These are phyloP conservation scores for Botryosphaeria dothidea DNA, from an alignment of 2,329 filamentous ascomycete species.

Conservation along the genomic window DNA sequence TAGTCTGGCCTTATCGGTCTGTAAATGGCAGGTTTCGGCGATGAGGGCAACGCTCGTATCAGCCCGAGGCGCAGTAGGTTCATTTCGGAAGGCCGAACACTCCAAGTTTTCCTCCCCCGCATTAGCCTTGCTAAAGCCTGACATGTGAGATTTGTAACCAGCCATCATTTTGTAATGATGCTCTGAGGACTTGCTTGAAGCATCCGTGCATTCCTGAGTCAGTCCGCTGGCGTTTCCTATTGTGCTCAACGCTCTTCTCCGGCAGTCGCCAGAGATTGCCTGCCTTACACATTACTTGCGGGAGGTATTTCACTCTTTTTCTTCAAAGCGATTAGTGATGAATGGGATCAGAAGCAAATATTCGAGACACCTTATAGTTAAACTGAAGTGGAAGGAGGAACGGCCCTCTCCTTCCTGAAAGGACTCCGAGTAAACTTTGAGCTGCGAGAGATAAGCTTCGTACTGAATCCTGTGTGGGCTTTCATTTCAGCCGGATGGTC, in stretches of 20 bases:
- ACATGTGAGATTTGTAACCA: not conserved
- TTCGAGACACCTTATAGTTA: too few relatives aligned
- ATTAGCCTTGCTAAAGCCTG: not conserved
- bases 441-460: too few relatives aligned
- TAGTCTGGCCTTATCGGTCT: not conserved
- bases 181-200: not conserved
- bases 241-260: not conserved
- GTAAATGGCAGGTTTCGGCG: not conserved
- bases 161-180: not conserved
- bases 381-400: too few relatives aligned
- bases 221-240: not conserved
- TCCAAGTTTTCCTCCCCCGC: not conserved
- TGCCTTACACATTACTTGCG: too few relatives aligned
- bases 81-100: not conserved
- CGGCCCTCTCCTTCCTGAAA: too few relatives aligned
- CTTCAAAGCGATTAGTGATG: too few relatives aligned
- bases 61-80: not conserved
- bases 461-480: not conserved
- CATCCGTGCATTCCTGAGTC: not conserved
- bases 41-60: not conserved
- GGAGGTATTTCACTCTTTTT: too few relatives aligned
- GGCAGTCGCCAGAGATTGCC: too few relatives aligned
- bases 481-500: not conserved
- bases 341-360: too few relatives aligned
- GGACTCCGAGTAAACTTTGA: too few relatives aligned